phyloP scores from a whole-genome alignment of 2,329 filamentous ascomycete species.

The Xylariaceae sp. region DNA sequence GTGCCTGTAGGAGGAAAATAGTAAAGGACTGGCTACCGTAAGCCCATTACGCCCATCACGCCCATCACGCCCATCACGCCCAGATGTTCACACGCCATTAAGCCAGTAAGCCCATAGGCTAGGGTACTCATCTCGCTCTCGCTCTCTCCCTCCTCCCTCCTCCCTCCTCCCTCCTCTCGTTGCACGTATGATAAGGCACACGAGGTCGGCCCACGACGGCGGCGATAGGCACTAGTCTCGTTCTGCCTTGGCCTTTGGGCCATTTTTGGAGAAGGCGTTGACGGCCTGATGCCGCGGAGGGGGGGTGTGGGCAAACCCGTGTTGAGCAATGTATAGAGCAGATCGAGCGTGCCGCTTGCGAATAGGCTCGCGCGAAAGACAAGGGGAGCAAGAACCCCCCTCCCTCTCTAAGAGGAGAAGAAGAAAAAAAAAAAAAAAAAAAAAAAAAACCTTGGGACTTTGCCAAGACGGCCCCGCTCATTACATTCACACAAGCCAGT shows the following conservation, averaged over 20 bases:
- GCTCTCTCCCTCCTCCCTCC: too few relatives aligned
- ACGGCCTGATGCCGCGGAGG: constrained; percentile 14
- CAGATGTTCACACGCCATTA: too few relatives aligned
- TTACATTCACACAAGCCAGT: too few relatives aligned
- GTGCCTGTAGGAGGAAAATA: too few relatives aligned
- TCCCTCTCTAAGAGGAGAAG: too few relatives aligned
- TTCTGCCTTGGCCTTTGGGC: constrained; percentile 13
- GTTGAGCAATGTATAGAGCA: constrained; percentile 13
- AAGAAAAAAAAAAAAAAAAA: too few relatives aligned
- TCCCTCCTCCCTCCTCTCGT: not conserved
- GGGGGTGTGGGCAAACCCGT: not conserved
- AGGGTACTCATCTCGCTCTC: too few relatives aligned
- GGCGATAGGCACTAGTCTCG: constrained; percentile 13
- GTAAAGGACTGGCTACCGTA: constrained; percentile 20
- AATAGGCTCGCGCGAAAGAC: not conserved
- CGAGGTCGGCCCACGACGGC: constrained; percentile 27
- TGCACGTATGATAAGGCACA: constrained; percentile 22
- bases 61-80: too few relatives aligned
- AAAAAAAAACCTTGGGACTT: too few relatives aligned
- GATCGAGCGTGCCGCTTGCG: constrained; percentile 8
- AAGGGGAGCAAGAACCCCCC: too few relatives aligned
- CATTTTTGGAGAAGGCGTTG: constrained; percentile 3
- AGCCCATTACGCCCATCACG: not conserved
- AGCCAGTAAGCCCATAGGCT: too few relatives aligned
- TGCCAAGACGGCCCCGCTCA: too few relatives aligned